phyloP scores from a whole-genome alignment of 768 basidiomycete species.

The Russula lepida region DNA sequence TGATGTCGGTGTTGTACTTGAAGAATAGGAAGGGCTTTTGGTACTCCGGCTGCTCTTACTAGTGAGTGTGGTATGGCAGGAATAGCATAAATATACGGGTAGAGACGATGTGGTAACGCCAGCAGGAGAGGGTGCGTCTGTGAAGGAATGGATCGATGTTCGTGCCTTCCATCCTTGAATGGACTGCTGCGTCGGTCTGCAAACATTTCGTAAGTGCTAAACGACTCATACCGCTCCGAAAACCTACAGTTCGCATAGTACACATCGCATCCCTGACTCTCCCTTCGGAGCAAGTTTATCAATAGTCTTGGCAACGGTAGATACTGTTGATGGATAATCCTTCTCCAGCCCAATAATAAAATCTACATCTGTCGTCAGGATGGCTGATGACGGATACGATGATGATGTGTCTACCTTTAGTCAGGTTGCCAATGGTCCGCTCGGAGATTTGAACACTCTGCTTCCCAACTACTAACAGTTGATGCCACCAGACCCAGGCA shows the following conservation, averaged over 20 bases:
- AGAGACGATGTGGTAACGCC: constrained; percentile 25
- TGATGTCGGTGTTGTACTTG: not conserved
- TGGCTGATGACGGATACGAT: not conserved
- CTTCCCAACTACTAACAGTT: constrained; percentile 43
- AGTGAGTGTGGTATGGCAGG: constrained; percentile 52
- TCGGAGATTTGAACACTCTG: constrained; percentile 38
- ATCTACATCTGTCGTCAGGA: constrained; percentile 34
- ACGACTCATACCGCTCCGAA: not conserved
- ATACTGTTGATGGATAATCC: constrained; percentile 82
- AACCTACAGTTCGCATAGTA: constrained; percentile 56
- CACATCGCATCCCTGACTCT: constrained; percentile 40
- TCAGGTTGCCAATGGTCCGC: constrained; percentile 56
- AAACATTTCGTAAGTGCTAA: not conserved
- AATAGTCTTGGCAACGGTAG: constrained; percentile 73
- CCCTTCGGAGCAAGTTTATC: constrained; percentile 67
- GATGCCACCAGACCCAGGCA: constrained; percentile 69
- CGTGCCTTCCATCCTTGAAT: constrained; percentile 66
- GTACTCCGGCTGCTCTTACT: constrained; percentile 44
- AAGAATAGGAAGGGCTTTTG: constrained; percentile 20
- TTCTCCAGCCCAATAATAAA: constrained; percentile 75
- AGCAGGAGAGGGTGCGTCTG: constrained; percentile 15
- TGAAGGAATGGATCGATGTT: constrained; percentile 60
- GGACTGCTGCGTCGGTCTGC: constrained; percentile 54
- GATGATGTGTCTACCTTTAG: constrained; percentile 47
- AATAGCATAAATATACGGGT: constrained; percentile 46